Evolutionary conservation across 2,329 filamentous ascomycete species (phyloP).

Genomic region (Pseudocercospora crystallina): DNA sequence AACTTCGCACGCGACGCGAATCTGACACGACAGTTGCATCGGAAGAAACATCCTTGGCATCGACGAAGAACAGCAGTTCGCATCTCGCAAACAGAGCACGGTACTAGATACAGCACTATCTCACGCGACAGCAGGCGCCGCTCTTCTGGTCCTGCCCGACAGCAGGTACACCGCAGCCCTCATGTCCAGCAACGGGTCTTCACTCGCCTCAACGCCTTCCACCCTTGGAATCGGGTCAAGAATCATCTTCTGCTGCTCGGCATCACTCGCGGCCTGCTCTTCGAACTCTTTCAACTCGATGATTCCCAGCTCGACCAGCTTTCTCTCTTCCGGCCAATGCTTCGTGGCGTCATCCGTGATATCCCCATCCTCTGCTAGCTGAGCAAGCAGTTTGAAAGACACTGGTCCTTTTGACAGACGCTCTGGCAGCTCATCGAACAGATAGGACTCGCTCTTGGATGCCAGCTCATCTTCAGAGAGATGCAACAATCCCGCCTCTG

Average conservation of each 20-base stretch:
- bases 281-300: conserved; percentile 46
- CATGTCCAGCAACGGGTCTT: conserved; percentile 58
- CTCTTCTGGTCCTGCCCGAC: conserved; percentile 55
- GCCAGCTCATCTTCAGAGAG: conserved; percentile 42
- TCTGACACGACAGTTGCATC: not conserved
- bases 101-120: too few species aligned
- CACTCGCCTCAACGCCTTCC: conserved; percentile 53
- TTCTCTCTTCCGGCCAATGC: conserved; percentile 55
- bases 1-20: conserved; percentile 3
- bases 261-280: conserved; percentile 35
- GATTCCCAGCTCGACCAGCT: conserved; percentile 53
- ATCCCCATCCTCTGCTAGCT: conserved; percentile 53
- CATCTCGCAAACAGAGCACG: too few species aligned
- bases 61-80: too few species aligned
- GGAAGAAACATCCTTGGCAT: too few species aligned
- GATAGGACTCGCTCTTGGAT: conserved; percentile 43
- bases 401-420: conserved; percentile 40
- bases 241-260: conserved; percentile 54
- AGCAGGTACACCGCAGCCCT: conserved; percentile 57
- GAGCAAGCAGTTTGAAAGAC: conserved; percentile 50
- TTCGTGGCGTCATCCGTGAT: conserved; percentile 49
- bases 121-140: conserved; percentile 5
- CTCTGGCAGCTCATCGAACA: conserved; percentile 50
- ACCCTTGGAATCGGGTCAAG: conserved; percentile 60
- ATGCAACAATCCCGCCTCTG: conserved; percentile 39